A percentile compares a stretch with the other conserved stretches of the same genome.
Conservation (phyloP, 768 basidiomycete species). For the Roridomyces roridus region DNA sequence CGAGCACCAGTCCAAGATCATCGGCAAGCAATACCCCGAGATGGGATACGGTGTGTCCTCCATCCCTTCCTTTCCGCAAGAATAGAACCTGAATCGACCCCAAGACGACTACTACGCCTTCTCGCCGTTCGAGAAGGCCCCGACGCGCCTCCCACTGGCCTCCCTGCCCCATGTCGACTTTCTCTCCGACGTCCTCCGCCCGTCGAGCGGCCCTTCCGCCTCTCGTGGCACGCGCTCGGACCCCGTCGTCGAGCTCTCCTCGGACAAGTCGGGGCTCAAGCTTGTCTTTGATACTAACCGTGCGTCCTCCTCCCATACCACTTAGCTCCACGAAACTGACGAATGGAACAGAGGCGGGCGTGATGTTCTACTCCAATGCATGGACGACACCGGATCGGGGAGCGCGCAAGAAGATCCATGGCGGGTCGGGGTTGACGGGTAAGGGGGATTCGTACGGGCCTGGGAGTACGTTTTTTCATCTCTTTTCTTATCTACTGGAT, state of each 20-base stretch:
- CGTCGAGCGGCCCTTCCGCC: slow-evolving; percentile 36
- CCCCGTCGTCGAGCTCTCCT: slow-evolving; percentile 59
- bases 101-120: slow-evolving; percentile 74
- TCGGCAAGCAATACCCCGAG: slow-evolving; percentile 64
- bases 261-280: slow-evolving; percentile 63
- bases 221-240: slow-evolving; percentile 36
- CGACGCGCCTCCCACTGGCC: slow-evolving; percentile 53
- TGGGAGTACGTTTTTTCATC: slow-evolving; percentile 49
- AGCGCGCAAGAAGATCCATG: slow-evolving; percentile 76
- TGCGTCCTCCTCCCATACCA: slow-evolving; percentile 39
- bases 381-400: slow-evolving; percentile 52
- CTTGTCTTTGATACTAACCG: slow-evolving; percentile 75
- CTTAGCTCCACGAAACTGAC: background rate
- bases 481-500: slow-evolving; percentile 5
- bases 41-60: slow-evolving; percentile 61
- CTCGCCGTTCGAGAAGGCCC: slow-evolving; percentile 42
- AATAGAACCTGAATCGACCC: slow-evolving; percentile 6
- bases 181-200: slow-evolving; percentile 46
- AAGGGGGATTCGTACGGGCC: slow-evolving; percentile 65
- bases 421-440: slow-evolving; percentile 65
- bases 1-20: slow-evolving; percentile 52
- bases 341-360: slow-evolving; percentile 60
- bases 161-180: slow-evolving; percentile 53
- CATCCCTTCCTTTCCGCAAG: background rate
- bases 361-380: slow-evolving; percentile 78